A percentile compares a stretch with the other conserved stretches of the same genome.
Evolutionary conservation across 345 rosid genomes (phyloP).

Genomic region (Bruguiera parviflora): DNA sequence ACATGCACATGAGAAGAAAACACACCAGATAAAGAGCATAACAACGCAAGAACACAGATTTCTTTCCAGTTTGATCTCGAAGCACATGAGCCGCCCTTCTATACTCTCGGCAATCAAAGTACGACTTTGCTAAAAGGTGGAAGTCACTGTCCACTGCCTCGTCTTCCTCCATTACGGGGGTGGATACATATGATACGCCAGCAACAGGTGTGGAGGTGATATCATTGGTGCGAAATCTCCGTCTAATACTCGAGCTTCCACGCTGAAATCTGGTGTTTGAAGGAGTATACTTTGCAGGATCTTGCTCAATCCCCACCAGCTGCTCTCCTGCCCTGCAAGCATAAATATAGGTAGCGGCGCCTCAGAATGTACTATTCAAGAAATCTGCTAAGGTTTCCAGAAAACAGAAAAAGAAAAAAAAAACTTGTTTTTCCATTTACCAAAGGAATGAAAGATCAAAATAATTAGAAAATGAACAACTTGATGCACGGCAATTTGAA

Average conservation of each 20-base stretch:
- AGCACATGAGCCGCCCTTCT: slow-evolving; percentile 82
- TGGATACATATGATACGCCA: slow-evolving; percentile 69
- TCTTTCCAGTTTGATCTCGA: slow-evolving; percentile 71
- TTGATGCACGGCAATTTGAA: too few relatives aligned
- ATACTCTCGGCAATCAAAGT: slow-evolving; percentile 83
- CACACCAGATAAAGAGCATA: slow-evolving; percentile 93
- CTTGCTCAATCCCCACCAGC: slow-evolving; percentile 86
- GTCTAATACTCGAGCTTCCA: slow-evolving; percentile 89
- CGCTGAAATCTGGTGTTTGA: slow-evolving; percentile 93
- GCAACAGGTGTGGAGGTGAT: slow-evolving; percentile 60
- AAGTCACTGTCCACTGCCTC: slow-evolving; percentile 70
- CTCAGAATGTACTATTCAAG: too few relatives aligned
- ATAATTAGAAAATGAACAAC: too few relatives aligned
- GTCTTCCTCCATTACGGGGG: slow-evolving; percentile 82
- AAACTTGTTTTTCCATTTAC: too few relatives aligned
- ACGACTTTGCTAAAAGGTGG: slow-evolving; percentile 86
- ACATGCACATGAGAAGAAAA: not conserved
- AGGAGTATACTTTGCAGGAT: slow-evolving; percentile 82
- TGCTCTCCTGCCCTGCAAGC: slow-evolving; percentile 86
- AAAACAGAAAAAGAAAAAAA: too few relatives aligned
- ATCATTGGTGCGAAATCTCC: slow-evolving; percentile 81
- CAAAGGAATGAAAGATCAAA: too few relatives aligned
- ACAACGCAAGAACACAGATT: slow-evolving; percentile 76
- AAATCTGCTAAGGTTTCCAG: not conserved
- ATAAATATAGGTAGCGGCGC: not conserved